These are phyloP conservation scores for Termitomyces sp. DNA, from an alignment of 768 basidiomycete species.

Conservation along the genomic window DNA sequence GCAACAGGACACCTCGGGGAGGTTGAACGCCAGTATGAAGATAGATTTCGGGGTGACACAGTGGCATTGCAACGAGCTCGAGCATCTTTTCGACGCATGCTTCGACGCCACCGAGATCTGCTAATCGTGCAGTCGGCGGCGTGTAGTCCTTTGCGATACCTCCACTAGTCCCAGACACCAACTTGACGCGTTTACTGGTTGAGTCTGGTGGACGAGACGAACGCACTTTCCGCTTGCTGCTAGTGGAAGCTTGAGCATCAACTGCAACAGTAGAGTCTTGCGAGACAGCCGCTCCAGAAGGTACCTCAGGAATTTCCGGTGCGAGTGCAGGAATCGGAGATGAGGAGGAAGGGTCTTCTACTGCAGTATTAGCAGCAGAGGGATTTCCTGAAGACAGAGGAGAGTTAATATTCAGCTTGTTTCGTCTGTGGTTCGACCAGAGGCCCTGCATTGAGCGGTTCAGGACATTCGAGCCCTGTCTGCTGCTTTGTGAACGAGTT, in stretches of 20 bases:
- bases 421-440: slow-evolving; percentile 64
- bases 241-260: slow-evolving; percentile 10
- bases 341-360: slow-evolving; percentile 16
- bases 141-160: slow-evolving; percentile 54
- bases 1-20: slow-evolving; percentile 85
- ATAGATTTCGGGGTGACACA: slow-evolving; percentile 95
- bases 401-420: slow-evolving; percentile 65
- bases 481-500: slow-evolving; percentile 33
- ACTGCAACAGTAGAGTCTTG: slow-evolving; percentile 11
- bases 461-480: slow-evolving; percentile 68
- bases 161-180: slow-evolving; percentile 19
- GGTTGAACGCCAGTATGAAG: slow-evolving; percentile 89
- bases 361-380: slow-evolving; percentile 16
- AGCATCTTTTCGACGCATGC: slow-evolving; percentile 86
- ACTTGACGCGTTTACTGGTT: slow-evolving; percentile 52
- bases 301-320: slow-evolving; percentile 12
- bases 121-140: slow-evolving; percentile 71
- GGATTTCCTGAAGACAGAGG: slow-evolving; percentile 23
- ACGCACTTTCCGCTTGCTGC: slow-evolving; percentile 61
- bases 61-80: slow-evolving; percentile 93
- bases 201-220: slow-evolving; percentile 45
- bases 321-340: slow-evolving; percentile 7
- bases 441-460: slow-evolving; percentile 78
- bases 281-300: slow-evolving; percentile 5
- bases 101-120: slow-evolving; percentile 86